phyloP scores from a whole-genome alignment of 768 basidiomycete genomes.

The Termitomyces sp. region DNA sequence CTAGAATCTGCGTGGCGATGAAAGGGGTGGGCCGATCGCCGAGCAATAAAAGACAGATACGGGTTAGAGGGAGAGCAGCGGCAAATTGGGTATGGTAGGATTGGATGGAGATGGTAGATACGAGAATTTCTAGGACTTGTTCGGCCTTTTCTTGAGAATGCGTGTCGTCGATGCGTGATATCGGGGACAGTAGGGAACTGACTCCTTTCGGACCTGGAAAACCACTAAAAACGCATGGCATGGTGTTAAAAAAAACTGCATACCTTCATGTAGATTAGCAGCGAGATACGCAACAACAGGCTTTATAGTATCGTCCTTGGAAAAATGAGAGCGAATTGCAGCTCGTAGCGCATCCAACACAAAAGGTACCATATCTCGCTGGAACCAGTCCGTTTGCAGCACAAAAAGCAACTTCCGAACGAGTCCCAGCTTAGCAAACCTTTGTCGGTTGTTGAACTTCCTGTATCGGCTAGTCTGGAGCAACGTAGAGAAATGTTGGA shows the following conservation, averaged over 20 bases:
- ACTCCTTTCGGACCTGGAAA: constrained; percentile 17
- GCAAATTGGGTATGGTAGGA: constrained; percentile 66
- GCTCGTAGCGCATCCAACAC: constrained; percentile 58
- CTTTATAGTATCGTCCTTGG: constrained; percentile 72
- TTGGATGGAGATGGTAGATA: constrained; percentile 54
- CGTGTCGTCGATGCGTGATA: constrained; percentile 48
- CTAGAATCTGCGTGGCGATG: constrained; percentile 55
- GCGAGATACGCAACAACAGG: constrained; percentile 84
- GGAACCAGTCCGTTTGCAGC: constrained; percentile 76
- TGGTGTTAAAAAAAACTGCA: neutral
- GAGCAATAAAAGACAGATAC: constrained; percentile 75
- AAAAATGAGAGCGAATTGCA: constrained; percentile 61
- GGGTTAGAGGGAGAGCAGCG: constrained; percentile 67
- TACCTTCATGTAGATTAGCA: constrained; percentile 70
- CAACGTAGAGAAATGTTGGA: constrained; percentile 79
- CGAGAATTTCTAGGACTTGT: constrained; percentile 59
- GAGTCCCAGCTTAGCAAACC: constrained; percentile 65
- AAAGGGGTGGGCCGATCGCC: constrained; percentile 65
- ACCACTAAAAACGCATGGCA: neutral
- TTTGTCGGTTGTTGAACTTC: constrained; percentile 72
- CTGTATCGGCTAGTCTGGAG: constrained; percentile 67
- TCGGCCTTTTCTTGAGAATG: constrained; percentile 56
- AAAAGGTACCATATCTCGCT: constrained; percentile 40
- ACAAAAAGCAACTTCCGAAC: constrained; percentile 77
- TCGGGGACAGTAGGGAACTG: constrained; percentile 50